These are phyloP conservation scores for Fusarium decemcellulare DNA, from an alignment of 2,329 filamentous ascomycete species.

Conservation along the genomic window DNA sequence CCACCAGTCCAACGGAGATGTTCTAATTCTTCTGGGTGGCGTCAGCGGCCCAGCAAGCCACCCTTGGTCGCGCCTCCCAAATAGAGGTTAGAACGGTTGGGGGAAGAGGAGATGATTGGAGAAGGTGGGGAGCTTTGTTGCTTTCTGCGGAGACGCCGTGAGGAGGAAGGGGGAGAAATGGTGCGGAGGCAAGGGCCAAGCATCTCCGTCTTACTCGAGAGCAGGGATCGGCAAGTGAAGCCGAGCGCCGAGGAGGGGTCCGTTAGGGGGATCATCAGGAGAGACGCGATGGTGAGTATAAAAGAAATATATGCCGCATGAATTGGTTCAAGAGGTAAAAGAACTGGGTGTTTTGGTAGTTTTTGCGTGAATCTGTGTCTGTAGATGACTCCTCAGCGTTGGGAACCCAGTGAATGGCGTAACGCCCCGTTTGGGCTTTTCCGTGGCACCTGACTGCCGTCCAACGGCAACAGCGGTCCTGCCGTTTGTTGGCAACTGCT, in stretches of 20 bases:
- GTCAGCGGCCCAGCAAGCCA: background rate
- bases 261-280: background rate
- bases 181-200: conserved; percentile 18
- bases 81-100: conserved; percentile 12
- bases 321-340: too few relatives aligned
- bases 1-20: background rate
- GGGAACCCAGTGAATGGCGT: background rate
- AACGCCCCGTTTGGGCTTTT: background rate
- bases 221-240: background rate
- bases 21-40: background rate
- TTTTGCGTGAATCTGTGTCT: background rate
- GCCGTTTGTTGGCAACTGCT: background rate
- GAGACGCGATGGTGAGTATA: too few relatives aligned
- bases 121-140: conserved; percentile 18
- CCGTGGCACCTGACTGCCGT: background rate
- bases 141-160: conserved; percentile 34
- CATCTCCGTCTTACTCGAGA: background rate
- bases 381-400: background rate
- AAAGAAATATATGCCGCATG: too few relatives aligned
- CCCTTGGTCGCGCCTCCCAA: too few relatives aligned
- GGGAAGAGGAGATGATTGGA: conserved; percentile 20
- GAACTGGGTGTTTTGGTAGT: too few relatives aligned
- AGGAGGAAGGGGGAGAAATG: conserved; percentile 25
- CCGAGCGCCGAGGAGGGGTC: background rate
- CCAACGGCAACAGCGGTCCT: too few relatives aligned